Evolutionary conservation across 108 stramenopile genomes (phyloP), one percentile per base, ranked within the genome.

Genomic region (Nannochloropsis salina): DNA sequence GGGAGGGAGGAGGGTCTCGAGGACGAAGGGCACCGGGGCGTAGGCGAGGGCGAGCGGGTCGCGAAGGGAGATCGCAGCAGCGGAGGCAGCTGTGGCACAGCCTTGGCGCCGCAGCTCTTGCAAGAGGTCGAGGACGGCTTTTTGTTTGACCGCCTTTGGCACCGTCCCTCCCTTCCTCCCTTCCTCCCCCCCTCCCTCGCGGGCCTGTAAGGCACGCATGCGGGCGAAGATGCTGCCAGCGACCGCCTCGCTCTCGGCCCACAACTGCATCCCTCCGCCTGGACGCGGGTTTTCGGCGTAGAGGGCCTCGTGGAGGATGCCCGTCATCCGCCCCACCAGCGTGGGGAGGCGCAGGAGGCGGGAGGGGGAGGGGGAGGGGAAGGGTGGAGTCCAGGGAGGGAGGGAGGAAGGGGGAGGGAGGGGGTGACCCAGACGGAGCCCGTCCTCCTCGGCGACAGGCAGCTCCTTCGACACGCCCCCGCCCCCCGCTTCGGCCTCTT

Each of bases 51-150:
- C 82, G 43, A 85, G 18, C 41, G 51, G 40, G 51, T 61, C 42
- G 3, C 84, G 31, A 15, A 18, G 80, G 51, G 20, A 42, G 41
- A 40, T 40, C 2, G 21, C 80, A 20, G 84, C 45, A 42, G 51
- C 9, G 42, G 42, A 74, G 61, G 61, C n/a, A 42, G 43, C 51
- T 15, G 81, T 42, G 6, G n/a, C 85, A 42, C 31, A 41, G 20
- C 88, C 88, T 93, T 94, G 84, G 21, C 47, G 82, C 9, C 83
- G 84, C 79, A 99, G 90, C 42, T 90, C 94, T 40, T 94, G 94
- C 44, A 98, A 93, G 41, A 97, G 89, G 83, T 98, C 97, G 1
- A 94, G 87, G 3, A 99, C 89, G 42, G 97, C 98, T 42, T 96
- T 87, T 83, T 96, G 94, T 89, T 99, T 99, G 91, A 96, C 93